These are phyloP conservation scores for Suillus americanus DNA, from an alignment of 768 basidiomycete species.

Conservation along the genomic window DNA sequence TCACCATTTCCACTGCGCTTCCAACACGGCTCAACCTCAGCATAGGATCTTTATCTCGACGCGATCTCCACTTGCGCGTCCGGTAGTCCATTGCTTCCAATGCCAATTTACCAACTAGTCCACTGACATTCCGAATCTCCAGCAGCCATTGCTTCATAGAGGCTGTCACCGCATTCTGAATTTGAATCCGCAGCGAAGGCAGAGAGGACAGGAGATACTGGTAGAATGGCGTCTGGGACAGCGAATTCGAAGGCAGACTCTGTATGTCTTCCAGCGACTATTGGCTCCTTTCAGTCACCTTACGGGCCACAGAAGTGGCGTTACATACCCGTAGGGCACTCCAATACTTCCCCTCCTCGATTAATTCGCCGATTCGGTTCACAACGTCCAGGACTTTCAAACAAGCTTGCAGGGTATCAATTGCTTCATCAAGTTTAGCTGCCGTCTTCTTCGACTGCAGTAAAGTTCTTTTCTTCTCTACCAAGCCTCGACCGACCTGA, in stretches of 20 bases:
- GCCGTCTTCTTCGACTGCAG: conserved; percentile 92
- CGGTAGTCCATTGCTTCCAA: conserved; percentile 88
- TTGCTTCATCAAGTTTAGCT: conserved; percentile 92
- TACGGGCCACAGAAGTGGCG: conserved; percentile 91
- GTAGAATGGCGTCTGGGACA: conserved; percentile 92
- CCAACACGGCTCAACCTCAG: conserved; percentile 78
- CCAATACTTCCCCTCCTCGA: conserved; percentile 93
- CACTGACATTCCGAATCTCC: conserved; percentile 88
- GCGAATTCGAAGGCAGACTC: conserved; percentile 81
- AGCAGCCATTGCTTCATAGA: conserved; percentile 97
- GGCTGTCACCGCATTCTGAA: conserved; percentile 92
- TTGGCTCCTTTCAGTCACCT: conserved; percentile 56
- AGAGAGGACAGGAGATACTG: conserved; percentile 89
- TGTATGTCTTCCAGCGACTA: conserved; percentile 96
- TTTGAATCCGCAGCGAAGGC: conserved; percentile 84
- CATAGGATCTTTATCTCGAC: conserved; percentile 82
- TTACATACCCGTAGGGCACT: conserved; percentile 87
- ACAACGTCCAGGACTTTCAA: conserved; percentile 91
- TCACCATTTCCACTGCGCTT: conserved; percentile 88
- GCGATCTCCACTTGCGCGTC: conserved; percentile 76
- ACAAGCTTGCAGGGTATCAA: conserved; percentile 93
- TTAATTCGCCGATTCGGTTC: conserved; percentile 89
- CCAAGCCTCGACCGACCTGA: conserved; percentile 81
- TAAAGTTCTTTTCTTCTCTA: conserved; percentile 90
- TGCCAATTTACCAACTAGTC: conserved; percentile 82